Percentiles rank a stretch among this genome's conserved stretches.
Evolutionary conservation across 495 filamentous ascomycete genomes (phyloP).

Genomic region (Penicillium cinerascens): DNA sequence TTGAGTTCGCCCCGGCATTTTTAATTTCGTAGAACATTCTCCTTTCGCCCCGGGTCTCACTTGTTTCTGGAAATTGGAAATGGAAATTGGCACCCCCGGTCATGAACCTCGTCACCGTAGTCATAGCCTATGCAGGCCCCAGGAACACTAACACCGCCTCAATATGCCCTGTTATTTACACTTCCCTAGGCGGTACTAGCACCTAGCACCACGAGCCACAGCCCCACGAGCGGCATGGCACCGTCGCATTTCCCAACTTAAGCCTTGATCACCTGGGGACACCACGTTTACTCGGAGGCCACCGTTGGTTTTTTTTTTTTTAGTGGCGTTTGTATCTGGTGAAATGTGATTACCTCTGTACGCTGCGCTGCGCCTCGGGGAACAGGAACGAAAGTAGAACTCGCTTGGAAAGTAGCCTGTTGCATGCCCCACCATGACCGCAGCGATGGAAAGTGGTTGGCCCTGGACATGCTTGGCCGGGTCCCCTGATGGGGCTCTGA

Average conservation of each 20-base stretch:
- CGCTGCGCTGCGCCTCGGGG: neutral
- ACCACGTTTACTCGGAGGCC: neutral
- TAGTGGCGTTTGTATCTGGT: neutral
- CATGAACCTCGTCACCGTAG: too few relatives aligned
- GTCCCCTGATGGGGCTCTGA: conserved; percentile 1
- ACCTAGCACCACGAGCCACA: neutral
- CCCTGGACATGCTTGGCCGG: neutral
- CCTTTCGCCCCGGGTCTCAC: too few relatives aligned
- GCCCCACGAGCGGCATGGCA: conserved; percentile 9
- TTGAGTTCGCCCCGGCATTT: too few relatives aligned
- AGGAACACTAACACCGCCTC: neutral
- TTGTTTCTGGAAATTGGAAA: too few relatives aligned
- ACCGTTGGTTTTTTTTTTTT: too few relatives aligned
- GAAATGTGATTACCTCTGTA: neutral
- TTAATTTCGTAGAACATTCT: too few relatives aligned
- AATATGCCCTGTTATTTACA: neutral
- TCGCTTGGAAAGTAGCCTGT: conserved; percentile 2
- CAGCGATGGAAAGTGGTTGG: neutral
- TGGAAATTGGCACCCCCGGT: too few relatives aligned
- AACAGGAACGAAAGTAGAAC: neutral
- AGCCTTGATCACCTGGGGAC: neutral
- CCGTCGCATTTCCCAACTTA: neutral
- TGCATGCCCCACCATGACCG: neutral
- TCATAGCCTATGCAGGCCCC: too few relatives aligned
- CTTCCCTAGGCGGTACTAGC: neutral